Percentiles rank a stretch among this genome's conserved stretches.
These are phyloP conservation scores for Coccomyxa subellipsoidea DNA, from an alignment of 163 green algal species.

Conservation along the genomic window DNA sequence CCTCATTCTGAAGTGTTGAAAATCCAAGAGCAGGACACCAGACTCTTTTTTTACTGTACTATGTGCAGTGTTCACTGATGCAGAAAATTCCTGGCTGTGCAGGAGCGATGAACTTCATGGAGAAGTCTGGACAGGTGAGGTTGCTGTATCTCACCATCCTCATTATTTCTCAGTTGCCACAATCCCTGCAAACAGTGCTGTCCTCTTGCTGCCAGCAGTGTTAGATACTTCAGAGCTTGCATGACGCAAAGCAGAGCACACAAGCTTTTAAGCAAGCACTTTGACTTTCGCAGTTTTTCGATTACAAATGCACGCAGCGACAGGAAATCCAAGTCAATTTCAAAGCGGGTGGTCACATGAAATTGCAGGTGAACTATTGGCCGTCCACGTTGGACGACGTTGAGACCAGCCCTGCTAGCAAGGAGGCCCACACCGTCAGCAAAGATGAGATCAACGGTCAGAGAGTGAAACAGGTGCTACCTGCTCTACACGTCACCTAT, in stretches of 20 bases:
- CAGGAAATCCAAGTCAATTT: too few species aligned
- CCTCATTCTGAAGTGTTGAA: too few species aligned
- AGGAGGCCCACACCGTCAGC: slow-evolving; percentile 8
- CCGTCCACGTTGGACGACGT: slow-evolving; percentile 19
- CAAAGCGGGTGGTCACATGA: background rate
- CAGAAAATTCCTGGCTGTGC: background rate
- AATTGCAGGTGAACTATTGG: slow-evolving; percentile 33
- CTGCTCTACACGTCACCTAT: background rate
- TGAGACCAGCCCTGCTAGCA: background rate
- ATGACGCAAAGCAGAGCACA: background rate
- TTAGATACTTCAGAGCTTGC: background rate
- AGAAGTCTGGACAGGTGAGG: slow-evolving; percentile 70
- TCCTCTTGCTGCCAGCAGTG: background rate
- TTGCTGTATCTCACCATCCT: background rate
- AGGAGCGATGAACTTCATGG: slow-evolving; percentile 81
- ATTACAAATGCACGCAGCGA: too few species aligned
- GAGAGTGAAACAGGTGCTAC: background rate
- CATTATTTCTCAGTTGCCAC: background rate
- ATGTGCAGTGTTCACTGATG: background rate
- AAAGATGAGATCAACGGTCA: background rate
- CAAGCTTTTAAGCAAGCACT: too few species aligned
- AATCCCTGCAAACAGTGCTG: background rate
- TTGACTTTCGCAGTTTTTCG: too few species aligned
- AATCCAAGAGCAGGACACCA: too few species aligned
- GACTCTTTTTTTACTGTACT: too few species aligned